A percentile compares a stretch with the other conserved stretches of the same genome.
Evolutionary conservation across 176 grass and related monocot genomes (phyloP).

Genomic region (Guadua angustifolia): DNA sequence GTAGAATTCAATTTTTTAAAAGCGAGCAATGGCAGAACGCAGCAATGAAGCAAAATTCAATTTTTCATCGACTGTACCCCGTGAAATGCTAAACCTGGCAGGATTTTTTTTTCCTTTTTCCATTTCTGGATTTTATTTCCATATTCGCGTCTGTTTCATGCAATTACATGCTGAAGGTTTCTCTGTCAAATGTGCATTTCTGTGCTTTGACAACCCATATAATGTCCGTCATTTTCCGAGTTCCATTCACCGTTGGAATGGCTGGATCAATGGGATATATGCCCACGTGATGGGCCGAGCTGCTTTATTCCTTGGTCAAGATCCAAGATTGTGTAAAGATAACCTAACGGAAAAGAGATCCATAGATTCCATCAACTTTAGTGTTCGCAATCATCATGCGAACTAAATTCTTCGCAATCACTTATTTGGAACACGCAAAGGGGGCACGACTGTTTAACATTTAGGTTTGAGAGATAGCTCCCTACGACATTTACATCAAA

Average conservation of each 20-base stretch:
- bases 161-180: slow-evolving; percentile 8
- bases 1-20: neutral
- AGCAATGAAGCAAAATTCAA: neutral
- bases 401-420: slow-evolving; percentile 12
- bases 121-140: slow-evolving; percentile 18
- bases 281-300: slow-evolving; percentile 52
- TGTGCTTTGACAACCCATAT: slow-evolving; percentile 39
- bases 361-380: slow-evolving; percentile 36
- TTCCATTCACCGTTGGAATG: slow-evolving; percentile 30
- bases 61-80: neutral
- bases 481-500: slow-evolving; percentile 5
- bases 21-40: neutral
- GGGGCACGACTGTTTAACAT: slow-evolving; percentile 15
- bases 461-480: neutral
- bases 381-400: slow-evolving; percentile 10
- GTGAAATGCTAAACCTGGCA: neutral
- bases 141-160: neutral
- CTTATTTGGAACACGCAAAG: neutral
- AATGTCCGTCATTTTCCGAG: slow-evolving; percentile 32
- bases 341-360: slow-evolving; percentile 8
- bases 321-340: slow-evolving; percentile 21
- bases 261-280: slow-evolving; percentile 46
- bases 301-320: slow-evolving; percentile 47
- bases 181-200: slow-evolving; percentile 42
- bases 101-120: neutral